These are phyloP conservation scores for Ceriops zippeliana DNA, from an alignment of 345 rosid genomes.

Conservation along the genomic window DNA sequence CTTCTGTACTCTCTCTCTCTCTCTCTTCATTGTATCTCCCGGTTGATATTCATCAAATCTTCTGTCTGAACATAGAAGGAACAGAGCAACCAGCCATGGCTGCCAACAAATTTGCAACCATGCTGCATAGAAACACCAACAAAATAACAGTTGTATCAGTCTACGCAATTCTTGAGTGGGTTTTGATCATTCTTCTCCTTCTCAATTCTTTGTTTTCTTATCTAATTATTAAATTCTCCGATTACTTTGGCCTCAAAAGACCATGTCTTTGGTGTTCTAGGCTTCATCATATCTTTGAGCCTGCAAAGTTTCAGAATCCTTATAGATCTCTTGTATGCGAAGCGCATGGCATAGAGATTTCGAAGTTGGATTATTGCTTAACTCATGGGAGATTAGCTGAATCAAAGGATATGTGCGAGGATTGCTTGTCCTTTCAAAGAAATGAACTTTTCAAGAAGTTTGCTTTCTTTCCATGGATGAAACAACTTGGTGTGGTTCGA, in stretches of 20 bases:
- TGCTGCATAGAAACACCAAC: constrained; percentile 73
- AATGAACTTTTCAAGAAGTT: constrained; percentile 27
- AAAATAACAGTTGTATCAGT: constrained; percentile 64
- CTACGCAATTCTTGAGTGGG: constrained; percentile 89
- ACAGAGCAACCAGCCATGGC: constrained; percentile 52
- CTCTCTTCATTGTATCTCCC: constrained; percentile 4
- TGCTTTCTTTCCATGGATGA: constrained; percentile 48
- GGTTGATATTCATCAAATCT: constrained; percentile 3
- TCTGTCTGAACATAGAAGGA: constrained; percentile 28
- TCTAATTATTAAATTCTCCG: constrained; percentile 74
- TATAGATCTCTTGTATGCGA: constrained; percentile 74
- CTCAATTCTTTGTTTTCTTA: constrained; percentile 78
- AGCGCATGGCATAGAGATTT: constrained; percentile 65
- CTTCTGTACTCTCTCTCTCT: neutral
- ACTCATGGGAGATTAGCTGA: constrained; percentile 51
- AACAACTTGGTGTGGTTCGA: constrained; percentile 31
- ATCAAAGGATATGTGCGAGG: constrained; percentile 42
- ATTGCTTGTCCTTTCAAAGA: constrained; percentile 46
- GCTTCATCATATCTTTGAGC: constrained; percentile 72
- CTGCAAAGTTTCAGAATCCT: constrained; percentile 35
- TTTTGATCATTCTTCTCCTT: constrained; percentile 69
- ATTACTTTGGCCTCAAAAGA: constrained; percentile 74
- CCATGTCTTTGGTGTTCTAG: constrained; percentile 86
- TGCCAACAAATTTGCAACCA: constrained; percentile 79
- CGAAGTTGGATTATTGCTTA: constrained; percentile 37